Conservation (phyloP, 257 asterid genomes). For the Nyctanthes arbortristis region DNA sequence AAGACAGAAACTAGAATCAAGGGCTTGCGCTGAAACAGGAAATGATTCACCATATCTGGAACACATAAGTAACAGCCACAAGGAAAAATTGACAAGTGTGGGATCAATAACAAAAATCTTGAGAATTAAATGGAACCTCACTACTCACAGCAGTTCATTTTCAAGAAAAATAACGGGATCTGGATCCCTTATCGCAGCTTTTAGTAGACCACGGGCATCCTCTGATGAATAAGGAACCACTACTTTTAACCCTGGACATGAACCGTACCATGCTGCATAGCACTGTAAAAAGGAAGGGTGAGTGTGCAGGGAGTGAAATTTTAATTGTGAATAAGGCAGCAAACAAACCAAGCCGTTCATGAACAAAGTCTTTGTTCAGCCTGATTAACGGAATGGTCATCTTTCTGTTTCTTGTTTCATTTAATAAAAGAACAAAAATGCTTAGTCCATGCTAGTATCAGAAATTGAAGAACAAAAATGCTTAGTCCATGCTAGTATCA, state of each 20-base stretch:
- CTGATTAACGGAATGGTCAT: background rate
- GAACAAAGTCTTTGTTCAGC: background rate
- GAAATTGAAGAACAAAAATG: background rate
- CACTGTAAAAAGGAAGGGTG: conserved; percentile 30
- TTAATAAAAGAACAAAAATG: background rate
- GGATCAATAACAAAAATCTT: background rate
- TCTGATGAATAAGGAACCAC: conserved; percentile 45
- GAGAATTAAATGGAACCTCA: background rate
- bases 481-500: background rate
- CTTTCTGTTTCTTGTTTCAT: background rate
- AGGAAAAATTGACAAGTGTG: background rate
- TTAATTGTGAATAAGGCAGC: background rate
- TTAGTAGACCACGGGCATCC: conserved; percentile 52
- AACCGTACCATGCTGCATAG: conserved; percentile 47
- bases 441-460: background rate
- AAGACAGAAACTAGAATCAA: conserved; percentile 45
- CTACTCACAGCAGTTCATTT: conserved; percentile 46
- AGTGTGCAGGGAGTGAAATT: background rate
- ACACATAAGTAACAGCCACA: background rate
- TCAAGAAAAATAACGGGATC: conserved; percentile 56
- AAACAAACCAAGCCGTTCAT: background rate
- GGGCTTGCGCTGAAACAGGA: conserved; percentile 43
- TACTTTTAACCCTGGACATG: conserved; percentile 50
- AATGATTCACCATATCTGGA: conserved; percentile 48
- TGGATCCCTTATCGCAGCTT: conserved; percentile 54